Evolutionary conservation across 129 eudicot species (phyloP).

Genomic region (Lonicera japonica): DNA sequence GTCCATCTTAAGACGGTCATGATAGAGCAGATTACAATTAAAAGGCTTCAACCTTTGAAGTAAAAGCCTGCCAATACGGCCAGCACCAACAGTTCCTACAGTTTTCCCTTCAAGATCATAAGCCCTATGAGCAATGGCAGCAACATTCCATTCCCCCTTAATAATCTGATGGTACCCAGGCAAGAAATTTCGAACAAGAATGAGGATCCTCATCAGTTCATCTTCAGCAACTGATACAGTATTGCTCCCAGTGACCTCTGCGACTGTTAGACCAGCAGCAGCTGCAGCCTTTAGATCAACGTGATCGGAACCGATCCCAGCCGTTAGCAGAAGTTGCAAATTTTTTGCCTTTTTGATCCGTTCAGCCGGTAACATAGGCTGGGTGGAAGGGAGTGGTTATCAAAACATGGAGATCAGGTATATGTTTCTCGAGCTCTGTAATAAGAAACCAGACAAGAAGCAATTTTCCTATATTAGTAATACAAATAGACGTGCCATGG

Average conservation of each 20-base stretch:
- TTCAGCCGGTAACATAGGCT: constrained; percentile 91
- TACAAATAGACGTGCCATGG: neutral
- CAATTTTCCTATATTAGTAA: neutral
- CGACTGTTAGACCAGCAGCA: constrained; percentile 85
- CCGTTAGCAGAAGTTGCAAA: constrained; percentile 79
- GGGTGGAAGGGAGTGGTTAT: constrained; percentile 97
- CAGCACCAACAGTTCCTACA: constrained; percentile 95
- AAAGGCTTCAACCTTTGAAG: constrained; percentile 96
- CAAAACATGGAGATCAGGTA: constrained; percentile 82
- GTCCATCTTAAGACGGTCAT: constrained; percentile 87
- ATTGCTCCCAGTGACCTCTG: constrained; percentile 99
- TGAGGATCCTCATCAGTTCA: constrained; percentile 95
- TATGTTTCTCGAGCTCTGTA: constrained; percentile 91
- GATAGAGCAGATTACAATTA: constrained; percentile 82
- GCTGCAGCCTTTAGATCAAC: constrained; percentile 94
- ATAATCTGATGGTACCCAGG: constrained; percentile 94
- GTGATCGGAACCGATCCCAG: constrained; percentile 97
- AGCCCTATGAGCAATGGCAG: constrained; percentile 83
- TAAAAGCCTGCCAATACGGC: constrained; percentile 80
- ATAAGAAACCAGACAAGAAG: constrained; percentile 1
- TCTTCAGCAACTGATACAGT: constrained; percentile 94
- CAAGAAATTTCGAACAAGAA: constrained; percentile 83
- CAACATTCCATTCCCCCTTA: constrained; percentile 93
- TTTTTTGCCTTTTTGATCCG: constrained; percentile 90
- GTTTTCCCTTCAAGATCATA: constrained; percentile 99